Percentiles rank a stretch among this genome's conserved stretches.
These are phyloP conservation scores for Barnettozyma californica DNA, from an alignment of 805 yeast genomes.

Conservation along the genomic window DNA sequence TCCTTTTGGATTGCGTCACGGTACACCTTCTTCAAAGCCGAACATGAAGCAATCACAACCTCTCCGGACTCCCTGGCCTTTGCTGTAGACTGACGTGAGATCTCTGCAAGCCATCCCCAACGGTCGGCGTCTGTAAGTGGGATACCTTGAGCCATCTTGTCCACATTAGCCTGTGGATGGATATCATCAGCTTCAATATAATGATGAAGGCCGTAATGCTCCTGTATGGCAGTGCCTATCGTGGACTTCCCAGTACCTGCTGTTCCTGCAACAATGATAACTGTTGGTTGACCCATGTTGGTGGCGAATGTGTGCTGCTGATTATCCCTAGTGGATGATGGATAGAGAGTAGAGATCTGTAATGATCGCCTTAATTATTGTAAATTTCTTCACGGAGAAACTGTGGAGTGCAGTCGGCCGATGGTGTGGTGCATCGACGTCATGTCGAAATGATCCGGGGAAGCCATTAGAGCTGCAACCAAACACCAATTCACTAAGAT, in stretches of 20 bases:
- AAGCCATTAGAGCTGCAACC: too few relatives aligned
- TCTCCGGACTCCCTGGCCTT: slow-evolving; percentile 30
- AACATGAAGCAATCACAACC: slow-evolving; percentile 65
- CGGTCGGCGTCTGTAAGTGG: slow-evolving; percentile 89
- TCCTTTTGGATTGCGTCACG: slow-evolving; percentile 50
- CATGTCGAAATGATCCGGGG: too few relatives aligned
- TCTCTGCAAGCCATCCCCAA: slow-evolving; percentile 75
- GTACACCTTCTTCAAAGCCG: slow-evolving; percentile 73
- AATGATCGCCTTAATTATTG: too few relatives aligned
- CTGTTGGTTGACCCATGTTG: slow-evolving; percentile 17
- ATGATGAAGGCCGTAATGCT: slow-evolving; percentile 37
- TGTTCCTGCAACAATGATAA: slow-evolving; percentile 83
- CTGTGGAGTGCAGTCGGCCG: too few relatives aligned
- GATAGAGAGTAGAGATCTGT: too few relatives aligned
- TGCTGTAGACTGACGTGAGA: slow-evolving; percentile 39
- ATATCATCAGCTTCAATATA: slow-evolving; percentile 83
- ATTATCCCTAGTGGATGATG: not conserved
- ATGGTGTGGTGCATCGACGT: too few relatives aligned
- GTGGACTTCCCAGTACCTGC: slow-evolving; percentile 96
- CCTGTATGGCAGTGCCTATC: slow-evolving; percentile 49
- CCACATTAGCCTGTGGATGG: slow-evolving; percentile 69
- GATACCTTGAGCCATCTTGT: slow-evolving; percentile 75
- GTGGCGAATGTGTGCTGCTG: not conserved
- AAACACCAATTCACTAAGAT: too few relatives aligned
- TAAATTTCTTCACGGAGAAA: too few relatives aligned